Evolutionary conservation across 352 stramenopile genomes (phyloP).

Genomic region (Globisporangium barbulae): DNA sequence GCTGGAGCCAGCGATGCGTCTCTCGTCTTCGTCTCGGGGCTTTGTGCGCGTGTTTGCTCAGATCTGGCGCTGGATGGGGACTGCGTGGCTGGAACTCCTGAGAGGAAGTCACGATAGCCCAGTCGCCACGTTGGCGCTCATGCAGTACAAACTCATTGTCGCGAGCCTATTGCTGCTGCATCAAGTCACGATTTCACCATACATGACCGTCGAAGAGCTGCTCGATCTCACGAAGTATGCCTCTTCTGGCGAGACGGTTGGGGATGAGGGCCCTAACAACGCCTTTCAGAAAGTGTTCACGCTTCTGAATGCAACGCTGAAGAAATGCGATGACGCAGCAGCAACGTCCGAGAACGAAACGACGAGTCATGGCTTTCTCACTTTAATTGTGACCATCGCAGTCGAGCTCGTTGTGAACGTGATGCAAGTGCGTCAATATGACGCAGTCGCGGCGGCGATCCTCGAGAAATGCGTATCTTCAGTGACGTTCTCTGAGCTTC

Average conservation of each 20-base stretch:
- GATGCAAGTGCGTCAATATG: neutral
- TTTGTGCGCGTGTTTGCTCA: conserved; percentile 23
- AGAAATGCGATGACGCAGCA: neutral
- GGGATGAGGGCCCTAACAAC: neutral
- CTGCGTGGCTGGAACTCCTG: conserved; percentile 16
- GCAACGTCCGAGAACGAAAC: neutral
- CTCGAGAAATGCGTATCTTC: conserved; percentile 16
- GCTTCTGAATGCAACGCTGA: neutral
- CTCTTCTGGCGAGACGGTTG: neutral
- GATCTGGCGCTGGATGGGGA: conserved; percentile 28
- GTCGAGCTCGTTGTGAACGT: conserved; percentile 10
- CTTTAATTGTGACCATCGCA: neutral
- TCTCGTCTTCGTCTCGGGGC: neutral
- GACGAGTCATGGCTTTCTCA: neutral
- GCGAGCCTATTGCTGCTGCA: conserved; percentile 18
- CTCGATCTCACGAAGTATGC: conserved; percentile 17
- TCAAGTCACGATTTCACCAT: conserved; percentile 15
- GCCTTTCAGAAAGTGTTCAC: neutral
- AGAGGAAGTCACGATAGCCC: neutral
- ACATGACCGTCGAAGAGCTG: conserved; percentile 18
- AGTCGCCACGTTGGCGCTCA: conserved; percentile 2
- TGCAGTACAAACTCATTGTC: conserved; percentile 16
- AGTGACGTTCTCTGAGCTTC: conserved; percentile 9
- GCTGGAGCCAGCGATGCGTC: neutral
- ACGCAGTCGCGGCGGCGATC: neutral